Percentiles rank a stretch among this genome's conserved stretches.
Evolutionary conservation across 805 yeast genomes (phyloP).

Genomic region (Cyberlindnera xishuangbannaensis): DNA sequence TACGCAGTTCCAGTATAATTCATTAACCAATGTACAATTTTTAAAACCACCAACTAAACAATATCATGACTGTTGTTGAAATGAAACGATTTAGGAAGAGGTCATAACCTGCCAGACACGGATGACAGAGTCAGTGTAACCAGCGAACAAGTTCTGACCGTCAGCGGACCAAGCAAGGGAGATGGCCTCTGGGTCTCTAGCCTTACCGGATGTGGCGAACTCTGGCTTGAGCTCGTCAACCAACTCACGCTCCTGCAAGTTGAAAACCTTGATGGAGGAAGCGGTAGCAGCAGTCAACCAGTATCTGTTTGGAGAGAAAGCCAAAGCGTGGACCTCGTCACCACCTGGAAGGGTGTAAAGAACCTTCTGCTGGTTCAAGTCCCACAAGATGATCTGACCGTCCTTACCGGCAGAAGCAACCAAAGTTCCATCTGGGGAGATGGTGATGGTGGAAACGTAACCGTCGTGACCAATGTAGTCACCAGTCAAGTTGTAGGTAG

Average conservation of each 20-base stretch:
- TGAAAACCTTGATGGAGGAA: slow-evolving; percentile 95
- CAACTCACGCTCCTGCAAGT: slow-evolving; percentile 89
- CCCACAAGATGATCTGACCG: slow-evolving; percentile 98
- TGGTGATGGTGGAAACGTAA: slow-evolving; percentile 93
- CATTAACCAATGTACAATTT: slow-evolving; percentile 5
- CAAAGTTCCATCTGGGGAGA: slow-evolving; percentile 99
- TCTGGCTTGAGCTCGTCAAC: slow-evolving; percentile 98
- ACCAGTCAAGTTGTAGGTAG: slow-evolving; percentile 79
- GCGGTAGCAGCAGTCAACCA: slow-evolving; percentile 99
- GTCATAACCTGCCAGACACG: slow-evolving; percentile 99
- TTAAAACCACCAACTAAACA: slow-evolving; percentile 3
- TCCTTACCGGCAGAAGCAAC: slow-evolving; percentile 99
- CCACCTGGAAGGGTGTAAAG: slow-evolving; percentile 92
- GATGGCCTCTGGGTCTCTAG: slow-evolving; percentile 96
- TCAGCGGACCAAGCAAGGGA: slow-evolving; percentile 99
- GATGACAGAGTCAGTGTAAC: slow-evolving; percentile 99
- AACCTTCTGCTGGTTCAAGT: slow-evolving; percentile 77
- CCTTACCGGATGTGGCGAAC: slow-evolving; percentile 79
- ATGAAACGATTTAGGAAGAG: slow-evolving; percentile 24
- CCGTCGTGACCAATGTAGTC: slow-evolving; percentile 99
- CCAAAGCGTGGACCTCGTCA: slow-evolving; percentile 96
- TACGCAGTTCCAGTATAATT: background rate
- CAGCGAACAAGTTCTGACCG: slow-evolving; percentile 99
- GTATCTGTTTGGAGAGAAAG: slow-evolving; percentile 99
- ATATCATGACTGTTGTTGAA: background rate